Evolutionary conservation across 805 yeast genomes (phyloP), one percentile per base, ranked within the genome.

Genomic region (Kockiozyma suomiensis): DNA sequence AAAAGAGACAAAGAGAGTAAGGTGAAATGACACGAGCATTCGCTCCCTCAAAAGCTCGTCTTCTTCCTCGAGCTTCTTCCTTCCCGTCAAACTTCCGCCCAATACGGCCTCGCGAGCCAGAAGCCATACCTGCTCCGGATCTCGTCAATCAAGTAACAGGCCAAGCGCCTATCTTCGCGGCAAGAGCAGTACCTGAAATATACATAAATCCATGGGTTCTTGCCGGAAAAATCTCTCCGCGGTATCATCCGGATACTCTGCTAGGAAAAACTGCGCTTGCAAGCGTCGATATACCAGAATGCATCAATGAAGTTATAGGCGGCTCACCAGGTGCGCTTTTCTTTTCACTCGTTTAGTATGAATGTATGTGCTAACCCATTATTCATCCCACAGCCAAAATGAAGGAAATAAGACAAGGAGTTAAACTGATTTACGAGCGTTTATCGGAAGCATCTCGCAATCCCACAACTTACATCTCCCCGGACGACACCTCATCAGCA

Each of bases 201-300:
- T 53, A 58, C 46, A 45, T 26, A 4, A 54, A 58, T 43, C 41
- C 47, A 19, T 54, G 58, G 62, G 26, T 50, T 13, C 26, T 35
- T 5, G 43, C 41, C 2, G 55, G 51, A n/a, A 33, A 28, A 5
- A 23, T 32, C 12, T 30, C 53, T 21, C 40, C 58, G 45, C 46
- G 62, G 32, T 58, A 37, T 37, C 65, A 61, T 46, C 59, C 56
- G 10, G 30, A 49, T 35, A 61, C 65, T 4, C 13, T 45, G n/a
- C 46, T 61, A 1, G 65, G 65, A 25, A 53, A 54, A 32, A 30
- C 62, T 17, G 10, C 37, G n/a, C 49, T 61, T 19, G 43, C 56
- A 13, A 46, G 56, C 17, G 45, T 61, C 19, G 48, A 50, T 25
- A 21, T 61, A 3, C 59, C 65, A 4, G 51, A 26, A 21, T 33